These are phyloP conservation scores for Suhomyces kilbournensis DNA, from an alignment of 805 yeast species.

Conservation along the genomic window DNA sequence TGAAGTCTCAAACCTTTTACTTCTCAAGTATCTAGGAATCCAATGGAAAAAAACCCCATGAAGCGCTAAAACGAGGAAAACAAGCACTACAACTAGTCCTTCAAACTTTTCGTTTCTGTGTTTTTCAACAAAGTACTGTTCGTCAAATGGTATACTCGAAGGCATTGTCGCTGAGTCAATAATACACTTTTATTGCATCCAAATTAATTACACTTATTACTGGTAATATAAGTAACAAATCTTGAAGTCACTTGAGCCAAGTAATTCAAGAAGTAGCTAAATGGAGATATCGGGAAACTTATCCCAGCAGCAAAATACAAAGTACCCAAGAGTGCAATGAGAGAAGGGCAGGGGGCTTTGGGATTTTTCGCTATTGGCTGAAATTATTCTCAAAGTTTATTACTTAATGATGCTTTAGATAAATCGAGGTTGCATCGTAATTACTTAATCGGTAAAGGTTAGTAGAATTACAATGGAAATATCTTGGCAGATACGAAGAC, in stretches of 20 bases:
- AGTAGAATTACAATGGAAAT: neutral
- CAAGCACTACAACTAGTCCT: constrained; percentile 32
- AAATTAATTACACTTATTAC: neutral
- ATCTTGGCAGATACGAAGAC: neutral
- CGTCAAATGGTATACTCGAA: constrained; percentile 29
- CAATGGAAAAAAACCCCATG: constrained; percentile 45
- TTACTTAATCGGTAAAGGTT: neutral
- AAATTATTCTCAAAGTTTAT: neutral
- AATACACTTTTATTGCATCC: neutral
- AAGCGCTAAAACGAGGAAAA: constrained; percentile 21
- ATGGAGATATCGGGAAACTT: neutral
- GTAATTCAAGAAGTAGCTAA: neutral
- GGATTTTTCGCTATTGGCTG: neutral
- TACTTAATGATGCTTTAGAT: neutral
- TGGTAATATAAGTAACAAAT: neutral
- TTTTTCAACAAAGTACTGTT: constrained; percentile 39
- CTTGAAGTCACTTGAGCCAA: neutral
- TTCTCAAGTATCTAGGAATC: constrained; percentile 36
- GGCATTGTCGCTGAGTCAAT: neutral
- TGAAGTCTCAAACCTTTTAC: constrained; percentile 14
- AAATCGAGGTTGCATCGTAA: neutral
- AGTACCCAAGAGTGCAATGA: neutral
- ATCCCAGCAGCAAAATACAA: neutral
- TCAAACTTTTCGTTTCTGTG: constrained; percentile 33
- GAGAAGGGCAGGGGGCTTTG: neutral